Evolutionary conservation across 2,329 filamentous ascomycete species (phyloP), one percentile per base, ranked within the genome.

Genomic region (Stylonectria norvegica): DNA sequence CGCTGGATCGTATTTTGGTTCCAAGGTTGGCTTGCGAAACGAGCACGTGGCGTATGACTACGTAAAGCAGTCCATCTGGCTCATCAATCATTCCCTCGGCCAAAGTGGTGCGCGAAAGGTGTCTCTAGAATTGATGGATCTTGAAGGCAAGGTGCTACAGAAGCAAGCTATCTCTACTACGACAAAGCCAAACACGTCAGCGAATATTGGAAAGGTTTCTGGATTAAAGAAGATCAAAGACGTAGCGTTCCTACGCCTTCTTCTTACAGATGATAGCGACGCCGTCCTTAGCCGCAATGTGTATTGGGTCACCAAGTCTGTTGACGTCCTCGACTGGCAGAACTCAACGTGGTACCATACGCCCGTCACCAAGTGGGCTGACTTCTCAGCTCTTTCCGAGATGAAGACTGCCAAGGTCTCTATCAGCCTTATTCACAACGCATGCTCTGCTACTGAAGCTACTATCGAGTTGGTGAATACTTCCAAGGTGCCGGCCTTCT

Each of bases 1-100:
- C 0, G 73, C 70, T 0, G 80, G 77, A 0, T 69, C 75, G 0
- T 83, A 79, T 46, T 83, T 75, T 42, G 80, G 81, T 3, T 69
- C 71, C 12, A 82, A 83, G 55, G 58, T 69, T 0, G 78, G 67
- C 0, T 58, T 60, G 1, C 62, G 74, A 0, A 14, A 59, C 2
- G 78, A 83, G 51, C 75, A 81, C 33, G 70, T 76, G 1, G 69
- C 70, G 0, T 82, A 75, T 51, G 71, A 82, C 50, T 79, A 79
- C 40, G 57, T 66, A 4, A 59, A 55, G 17, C 61, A 65, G 4
- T 55, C 58, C 0, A 58, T 81, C 0, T 76, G 73, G 50, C 40
- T 81, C 2, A 73, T 82, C 45, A 81, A 83, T 49, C 76, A 72
- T 31, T 71, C 70, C 0, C 45, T 75, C 4, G 52, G 67, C 19